A percentile compares a stretch with the other conserved stretches of the same genome.
Conservation (phyloP, 1,284 basidiomycete genomes). For the Naganishia liquefaciens region DNA sequence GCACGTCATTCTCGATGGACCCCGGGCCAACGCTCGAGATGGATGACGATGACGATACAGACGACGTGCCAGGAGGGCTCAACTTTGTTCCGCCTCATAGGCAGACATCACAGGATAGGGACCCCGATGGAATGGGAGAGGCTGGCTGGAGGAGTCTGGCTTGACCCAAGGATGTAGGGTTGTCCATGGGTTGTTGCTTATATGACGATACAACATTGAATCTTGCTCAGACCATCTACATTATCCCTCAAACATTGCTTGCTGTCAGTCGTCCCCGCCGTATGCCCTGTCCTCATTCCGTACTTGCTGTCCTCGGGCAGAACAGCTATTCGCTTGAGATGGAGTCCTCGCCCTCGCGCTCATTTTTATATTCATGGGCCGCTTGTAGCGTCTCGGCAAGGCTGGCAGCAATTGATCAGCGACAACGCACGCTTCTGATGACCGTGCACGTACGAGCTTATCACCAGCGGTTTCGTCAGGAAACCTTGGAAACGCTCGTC, state of each 20-base stretch:
- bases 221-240: too few species aligned
- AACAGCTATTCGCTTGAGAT: too few species aligned
- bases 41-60: slow-evolving; percentile 29
- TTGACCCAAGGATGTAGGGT: neutral
- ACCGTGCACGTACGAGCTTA: slow-evolving; percentile 1
- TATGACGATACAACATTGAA: neutral
- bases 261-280: too few species aligned
- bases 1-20: slow-evolving; percentile 26
- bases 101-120: slow-evolving; percentile 23
- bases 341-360: neutral
- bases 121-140: slow-evolving; percentile 24
- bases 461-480: slow-evolving; percentile 14
- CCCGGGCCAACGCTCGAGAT: slow-evolving; percentile 33
- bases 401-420: neutral
- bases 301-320: too few species aligned
- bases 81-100: slow-evolving; percentile 33
- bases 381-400: slow-evolving; percentile 11
- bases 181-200: too few species aligned
- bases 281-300: too few species aligned
- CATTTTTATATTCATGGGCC: neutral
- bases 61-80: slow-evolving; percentile 26
- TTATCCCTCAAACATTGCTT: too few species aligned
- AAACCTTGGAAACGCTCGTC: slow-evolving; percentile 10
- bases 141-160: slow-evolving; percentile 31
- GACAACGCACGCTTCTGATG: neutral